A percentile compares a stretch with the other conserved stretches of the same genome.
Evolutionary conservation across 345 rosid species (phyloP).

Genomic region (Citrus reticulata): DNA sequence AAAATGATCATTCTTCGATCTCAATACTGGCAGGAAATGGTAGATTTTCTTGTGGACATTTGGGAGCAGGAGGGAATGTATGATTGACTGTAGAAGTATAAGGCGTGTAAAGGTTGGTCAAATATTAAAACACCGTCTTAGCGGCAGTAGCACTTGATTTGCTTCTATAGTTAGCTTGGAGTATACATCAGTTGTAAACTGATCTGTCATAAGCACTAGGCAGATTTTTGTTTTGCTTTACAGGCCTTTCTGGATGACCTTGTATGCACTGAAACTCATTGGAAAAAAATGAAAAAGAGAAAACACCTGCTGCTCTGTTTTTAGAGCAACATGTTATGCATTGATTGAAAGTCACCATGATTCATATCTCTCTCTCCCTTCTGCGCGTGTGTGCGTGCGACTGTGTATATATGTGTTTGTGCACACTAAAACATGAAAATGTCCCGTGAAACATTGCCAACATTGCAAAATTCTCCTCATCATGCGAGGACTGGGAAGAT

Average conservation of each 20-base stretch:
- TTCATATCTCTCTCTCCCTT: neutral
- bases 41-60: slow-evolving; percentile 80
- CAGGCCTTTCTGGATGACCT: neutral
- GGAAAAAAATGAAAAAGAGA: neutral
- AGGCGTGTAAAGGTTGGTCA: slow-evolving; percentile 23
- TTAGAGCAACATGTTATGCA: neutral
- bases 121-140: slow-evolving; percentile 4
- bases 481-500: neutral
- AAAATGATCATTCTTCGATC: neutral
- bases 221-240: slow-evolving; percentile 1
- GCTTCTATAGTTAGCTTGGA: slow-evolving; percentile 1
- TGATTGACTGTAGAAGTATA: slow-evolving; percentile 38
- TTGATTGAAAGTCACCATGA: neutral
- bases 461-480: neutral
- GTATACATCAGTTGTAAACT: slow-evolving; percentile 10
- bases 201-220: slow-evolving; percentile 9
- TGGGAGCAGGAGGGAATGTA: slow-evolving; percentile 96
- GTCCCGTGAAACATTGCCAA: neutral
- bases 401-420: neutral
- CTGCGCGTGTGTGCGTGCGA: no score
- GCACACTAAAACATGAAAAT: neutral
- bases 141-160: slow-evolving; percentile 8
- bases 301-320: neutral
- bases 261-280: neutral
- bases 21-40: slow-evolving; percentile 68